phyloP scores from a whole-genome alignment of 192 early-diverging fungal species.

The Podila clonocystis region DNA sequence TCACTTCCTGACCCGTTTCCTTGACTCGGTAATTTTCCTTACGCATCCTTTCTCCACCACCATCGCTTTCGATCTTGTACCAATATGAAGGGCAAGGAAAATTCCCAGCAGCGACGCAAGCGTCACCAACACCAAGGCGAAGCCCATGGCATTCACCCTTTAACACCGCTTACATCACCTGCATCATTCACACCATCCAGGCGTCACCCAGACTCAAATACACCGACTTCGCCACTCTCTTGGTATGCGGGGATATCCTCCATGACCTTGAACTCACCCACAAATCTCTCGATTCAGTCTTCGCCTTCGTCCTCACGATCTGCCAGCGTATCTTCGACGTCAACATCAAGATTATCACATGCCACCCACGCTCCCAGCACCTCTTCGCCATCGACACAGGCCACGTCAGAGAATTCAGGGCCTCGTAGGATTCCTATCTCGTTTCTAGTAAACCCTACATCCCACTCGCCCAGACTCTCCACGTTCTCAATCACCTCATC shows the following conservation, averaged over 20 bases:
- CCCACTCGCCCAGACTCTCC: constrained; percentile 13
- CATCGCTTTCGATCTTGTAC: too few relatives aligned
- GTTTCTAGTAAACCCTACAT: constrained; percentile 17
- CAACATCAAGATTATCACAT: not conserved
- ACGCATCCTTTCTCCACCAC: not conserved
- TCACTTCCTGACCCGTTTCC: too few relatives aligned
- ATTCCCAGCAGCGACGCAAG: not conserved
- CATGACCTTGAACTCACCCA: not conserved
- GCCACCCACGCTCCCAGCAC: not conserved
- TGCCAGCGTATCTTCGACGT: too few relatives aligned
- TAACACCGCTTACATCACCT: not conserved
- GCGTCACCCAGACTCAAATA: too few relatives aligned
- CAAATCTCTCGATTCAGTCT: not conserved
- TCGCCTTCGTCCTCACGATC: too few relatives aligned
- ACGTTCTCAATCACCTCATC: not conserved
- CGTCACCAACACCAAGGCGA: not conserved
- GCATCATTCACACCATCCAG: not conserved
- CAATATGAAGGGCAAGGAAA: not conserved
- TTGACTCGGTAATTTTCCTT: too few relatives aligned
- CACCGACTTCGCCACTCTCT: not conserved
- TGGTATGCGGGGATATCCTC: not conserved
- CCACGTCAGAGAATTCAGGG: not conserved
- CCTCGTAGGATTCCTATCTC: constrained; percentile 22
- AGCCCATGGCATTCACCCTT: not conserved
- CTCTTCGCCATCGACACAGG: not conserved